Evolutionary conservation across 2,329 filamentous ascomycete genomes (phyloP), one percentile per base, ranked within the genome.

Genomic region (Penicillium nordicum): DNA sequence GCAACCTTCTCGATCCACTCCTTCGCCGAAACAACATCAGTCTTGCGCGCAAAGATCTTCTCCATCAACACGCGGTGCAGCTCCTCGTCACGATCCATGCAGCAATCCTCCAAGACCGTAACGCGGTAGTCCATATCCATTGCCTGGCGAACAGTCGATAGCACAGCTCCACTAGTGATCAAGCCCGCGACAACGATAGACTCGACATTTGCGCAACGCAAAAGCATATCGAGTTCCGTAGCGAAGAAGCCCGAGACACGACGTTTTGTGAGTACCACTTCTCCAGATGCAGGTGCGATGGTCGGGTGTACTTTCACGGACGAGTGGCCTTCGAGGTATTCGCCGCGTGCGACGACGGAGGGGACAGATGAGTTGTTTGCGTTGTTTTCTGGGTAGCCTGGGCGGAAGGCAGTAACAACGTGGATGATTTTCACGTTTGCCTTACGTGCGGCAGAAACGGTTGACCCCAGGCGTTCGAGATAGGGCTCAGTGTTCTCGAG

Each of bases 61-160:
- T 69, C 59, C 53, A 75, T 63, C 48, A 76, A 27, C 4, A 74
- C 32, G 4, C 63, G 47, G 52, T 76, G 74, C 7, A 73, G 60
- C n/a, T 72, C 69, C 11, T 61, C 55, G 18, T 74, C 62, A 0
- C 48, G 46, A 59, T 76, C 74, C 58, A 72, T 59, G 51, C 74
- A 75, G 7, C 73, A 58, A 58, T 76, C 73, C 23, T 63, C 59
- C 41, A 76, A 49, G 9, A 76, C 67, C 5, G 65, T 69, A 42
- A 76, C 40, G 12, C 57, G 51, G 42, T 73, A 75, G 57, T 76
- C 74, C 55, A 69, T 48, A 62, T 76, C 74, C 32, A 65, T 65
- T 6, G 71, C 74, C 49, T 71, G 63, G 12, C 70, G 67, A 27
- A 74, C 62, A 4, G 74, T 76, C 16, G 72, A 74, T 18, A 76